Base-by-base conservation (phyloP, 73 alveolate species). In the Paramecium pentaurelia region DNA sequence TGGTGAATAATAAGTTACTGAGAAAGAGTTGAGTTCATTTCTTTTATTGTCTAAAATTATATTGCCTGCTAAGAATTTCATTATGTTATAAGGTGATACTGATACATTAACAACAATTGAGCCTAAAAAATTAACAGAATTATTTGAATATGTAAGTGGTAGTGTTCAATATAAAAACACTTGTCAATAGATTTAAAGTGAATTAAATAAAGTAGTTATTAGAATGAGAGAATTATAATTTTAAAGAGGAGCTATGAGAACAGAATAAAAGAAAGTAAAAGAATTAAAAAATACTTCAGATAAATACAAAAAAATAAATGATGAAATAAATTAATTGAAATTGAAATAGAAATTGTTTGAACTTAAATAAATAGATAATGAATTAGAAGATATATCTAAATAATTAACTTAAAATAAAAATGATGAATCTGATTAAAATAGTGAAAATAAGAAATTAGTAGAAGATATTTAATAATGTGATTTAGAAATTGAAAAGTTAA, bases 11-110 rank as follows among this genome's bases (percentile, higher is more conserved):
- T 20, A 37, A 38, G 18, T 73, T 12, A 8, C 58, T 10, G 87
- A 73, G 60, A 73, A 73, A 20, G 87, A 73, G 60, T 73, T 73
- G 11, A 44, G 54, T n/a, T 22, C 40, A 32, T 73, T 73, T 40
- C 60, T 73, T 10, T 10, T 73, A 7, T 37, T 73, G 42, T 73
- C 87, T 37, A 73, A 73, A 73, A 73, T 73, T 4, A 73, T 73
- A 30, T 14, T 73, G 68, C 87, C 87, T 38, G 58, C 87, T 22
- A 73, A 40, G 47, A 73, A 73, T 37, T 73, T 73, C 18, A 73
- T 73, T 8, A 73, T 73, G 87, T 20, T 73, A 7, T 40, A 73
- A 73, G 87, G 87, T 4, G 64, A 73, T 40, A 73, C 87, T 14
- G 87, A 73, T 44, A 71, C 32, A 12, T 34, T 71, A 3, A 38